Conservation (phyloP, 805 yeast genomes). For the Saturnispora besseyi region DNA sequence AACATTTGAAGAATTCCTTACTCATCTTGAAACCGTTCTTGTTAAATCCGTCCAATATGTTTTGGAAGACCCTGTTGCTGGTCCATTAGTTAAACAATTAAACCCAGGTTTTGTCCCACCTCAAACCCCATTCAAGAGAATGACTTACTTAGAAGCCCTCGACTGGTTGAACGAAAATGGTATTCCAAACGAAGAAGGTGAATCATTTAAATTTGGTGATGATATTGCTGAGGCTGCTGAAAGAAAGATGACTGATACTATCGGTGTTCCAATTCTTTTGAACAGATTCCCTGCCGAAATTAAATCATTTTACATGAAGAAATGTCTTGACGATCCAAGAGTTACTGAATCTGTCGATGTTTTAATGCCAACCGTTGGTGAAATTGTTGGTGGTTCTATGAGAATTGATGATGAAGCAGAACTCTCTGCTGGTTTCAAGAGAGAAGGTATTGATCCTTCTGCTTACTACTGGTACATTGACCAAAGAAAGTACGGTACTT, state of each 20-base stretch:
- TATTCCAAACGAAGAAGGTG: slow-evolving; percentile 90
- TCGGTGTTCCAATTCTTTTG: slow-evolving; percentile 86
- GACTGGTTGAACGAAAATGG: slow-evolving; percentile 96
- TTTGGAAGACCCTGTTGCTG: slow-evolving; percentile 84
- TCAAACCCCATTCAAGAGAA: slow-evolving; percentile 75
- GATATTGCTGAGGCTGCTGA: slow-evolving; percentile 99
- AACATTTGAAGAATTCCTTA: slow-evolving; percentile 74
- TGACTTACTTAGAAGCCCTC: slow-evolving; percentile 84
- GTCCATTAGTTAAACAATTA: slow-evolving; percentile 80
- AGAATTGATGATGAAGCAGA: slow-evolving; percentile 80
- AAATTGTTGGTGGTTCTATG: slow-evolving; percentile 98
- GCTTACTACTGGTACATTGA: slow-evolving; percentile 96
- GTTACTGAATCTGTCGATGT: slow-evolving; percentile 98
- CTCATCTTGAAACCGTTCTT: slow-evolving; percentile 76
- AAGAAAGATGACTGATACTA: slow-evolving; percentile 94
- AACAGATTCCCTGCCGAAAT: slow-evolving; percentile 94
- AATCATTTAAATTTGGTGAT: slow-evolving; percentile 90
- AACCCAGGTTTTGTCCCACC: slow-evolving; percentile 90
- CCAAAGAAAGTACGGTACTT: slow-evolving; percentile 93
- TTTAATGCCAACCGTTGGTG: slow-evolving; percentile 98
- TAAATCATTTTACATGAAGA: slow-evolving; percentile 97
- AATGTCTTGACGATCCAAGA: slow-evolving; percentile 79
- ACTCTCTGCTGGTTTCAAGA: slow-evolving; percentile 79
- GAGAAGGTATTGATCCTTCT: slow-evolving; percentile 77
- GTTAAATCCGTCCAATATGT: slow-evolving; percentile 63